Evolutionary conservation across 2,329 filamentous ascomycete species (phyloP), one percentile per base, ranked within the genome.

Genomic region (Verticillium albo-atrum): DNA sequence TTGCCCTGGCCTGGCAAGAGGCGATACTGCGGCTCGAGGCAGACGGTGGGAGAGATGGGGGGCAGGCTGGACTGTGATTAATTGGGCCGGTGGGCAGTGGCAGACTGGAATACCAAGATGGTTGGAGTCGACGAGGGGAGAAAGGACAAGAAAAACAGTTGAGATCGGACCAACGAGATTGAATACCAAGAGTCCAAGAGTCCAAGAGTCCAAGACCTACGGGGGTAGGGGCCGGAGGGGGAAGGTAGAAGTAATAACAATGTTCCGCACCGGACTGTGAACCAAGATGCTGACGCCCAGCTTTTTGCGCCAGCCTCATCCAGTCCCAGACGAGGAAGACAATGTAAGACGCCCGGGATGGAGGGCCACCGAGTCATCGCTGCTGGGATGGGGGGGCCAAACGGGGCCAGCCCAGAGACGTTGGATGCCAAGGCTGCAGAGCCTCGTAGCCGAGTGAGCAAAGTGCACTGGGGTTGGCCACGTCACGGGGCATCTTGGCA

Each of bases 341-440:
- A 6, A 12, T 50, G 42, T 20, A 50, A 23, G 42, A 20, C 42
- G 20, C 42, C n/a, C 20, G 20, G 42, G 42, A 50, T 50, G 42
- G 42, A 23, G 42, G 20, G 23, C 42, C 42, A 50, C 42, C 42
- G 42, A 50, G 42, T 50, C 42, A 50, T 50, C 20, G 42, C 42
- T 50, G 20, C 42, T 23, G 42, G 30, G 28, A 20, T 23, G 42
- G 30, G 28, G 37, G 37, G 34, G 34, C 34, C 34, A 37, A n/a
- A 6, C 17, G 34, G 30, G 34, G 20, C 42, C 20, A 23, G 7
- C 17, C 17, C n/a, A 23, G 20, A 50, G 42, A 50, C n/a, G 42
- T 50, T 50, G 42, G 42, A 30, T 37, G 54, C 54, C 54, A 56
- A 56, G 54, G 54, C 54, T 56, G 35, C 34, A 56, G 54, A 56